Base-by-base conservation (phyloP, 1,284 basidiomycete genomes). In the Cutaneotrichosporon cavernicola region DNA sequence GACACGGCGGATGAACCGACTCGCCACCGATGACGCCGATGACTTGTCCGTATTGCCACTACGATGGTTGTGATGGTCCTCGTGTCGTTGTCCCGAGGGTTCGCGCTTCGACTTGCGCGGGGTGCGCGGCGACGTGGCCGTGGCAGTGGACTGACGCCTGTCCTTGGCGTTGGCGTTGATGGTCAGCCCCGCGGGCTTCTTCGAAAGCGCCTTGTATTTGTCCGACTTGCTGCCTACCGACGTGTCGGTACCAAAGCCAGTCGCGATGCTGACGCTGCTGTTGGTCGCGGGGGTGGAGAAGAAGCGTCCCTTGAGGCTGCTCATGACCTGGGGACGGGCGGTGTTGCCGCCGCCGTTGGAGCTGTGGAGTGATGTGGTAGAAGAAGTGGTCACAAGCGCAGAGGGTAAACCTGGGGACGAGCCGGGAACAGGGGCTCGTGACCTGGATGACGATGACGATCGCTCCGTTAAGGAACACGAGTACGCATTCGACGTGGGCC, bases 1-100 rank as follows among this genome's bases (percentile, higher is more conserved):
- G 52, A 98, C 96, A 47, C 96, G 88, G 58, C 96, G 88, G 47
- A 99, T 87, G 80, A 97, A 93, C 34, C 92, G 87, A 57, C 89
- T 85, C 9, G 91, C 89, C 1, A 78, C 77, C 5, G 74, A 75
- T 18, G 65, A 53, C 51, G 78, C 77, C 5, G 74, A 75, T 18
- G 65, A 53, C 51, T 53, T 53, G 51, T 53, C 51, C 16, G 31
- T 13, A 34, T 51, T 51, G 9, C 6, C 47, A 21, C 22, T 16
- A 13, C 26, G 60, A 46, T 66, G 67, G 51, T 49, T 13, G 11
- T 43, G 43, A n/a, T 46, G 43, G 43, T 46, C 43, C 14, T 46
- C 43, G 18, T 38, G 21, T 47, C 57, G 56, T 60, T 62, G 50
- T 61, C 43, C 55, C 22, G 55, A 56, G 10, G 36, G 13, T 4